Percentiles rank a stretch among this genome's conserved stretches.
These are phyloP conservation scores for Solanum dulcamara DNA, from an alignment of 257 asterid species.

Conservation along the genomic window DNA sequence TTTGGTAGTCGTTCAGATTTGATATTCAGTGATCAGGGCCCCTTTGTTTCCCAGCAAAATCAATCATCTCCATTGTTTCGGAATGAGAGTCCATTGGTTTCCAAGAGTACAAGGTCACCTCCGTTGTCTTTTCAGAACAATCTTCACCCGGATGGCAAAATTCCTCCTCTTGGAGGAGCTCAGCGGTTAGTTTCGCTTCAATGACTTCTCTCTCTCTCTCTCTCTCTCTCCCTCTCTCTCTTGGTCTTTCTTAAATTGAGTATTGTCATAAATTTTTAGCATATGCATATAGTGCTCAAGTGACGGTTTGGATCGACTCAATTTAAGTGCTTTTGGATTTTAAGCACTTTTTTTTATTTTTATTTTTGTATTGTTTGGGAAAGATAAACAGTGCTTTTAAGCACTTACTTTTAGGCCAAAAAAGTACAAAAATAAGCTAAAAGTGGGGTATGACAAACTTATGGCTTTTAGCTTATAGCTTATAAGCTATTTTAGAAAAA, in stretches of 20 bases:
- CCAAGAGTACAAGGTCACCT: conserved; percentile 27
- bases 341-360: too few species aligned
- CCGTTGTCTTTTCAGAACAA: conserved; percentile 30
- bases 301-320: not conserved
- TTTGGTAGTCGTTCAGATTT: conserved; percentile 23
- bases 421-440: not conserved
- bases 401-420: not conserved
- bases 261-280: not conserved
- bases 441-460: not conserved
- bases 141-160: conserved; percentile 19
- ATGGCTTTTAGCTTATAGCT: not conserved
- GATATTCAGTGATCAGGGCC: conserved; percentile 19
- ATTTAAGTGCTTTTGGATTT: not conserved
- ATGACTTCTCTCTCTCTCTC: not conserved
- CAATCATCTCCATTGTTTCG: conserved; percentile 28
- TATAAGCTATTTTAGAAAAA: not conserved
- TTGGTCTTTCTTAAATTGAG: not conserved
- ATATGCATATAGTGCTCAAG: not conserved
- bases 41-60: conserved; percentile 25
- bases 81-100: conserved; percentile 18
- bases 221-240: too few species aligned
- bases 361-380: not conserved
- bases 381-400: not conserved
- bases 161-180: conserved; percentile 27
- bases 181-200: conserved; percentile 38